Evolutionary conservation across 768 basidiomycete genomes (phyloP), one percentile per base, ranked within the genome.

Genomic region (Sistotremastrum suecicum): DNA sequence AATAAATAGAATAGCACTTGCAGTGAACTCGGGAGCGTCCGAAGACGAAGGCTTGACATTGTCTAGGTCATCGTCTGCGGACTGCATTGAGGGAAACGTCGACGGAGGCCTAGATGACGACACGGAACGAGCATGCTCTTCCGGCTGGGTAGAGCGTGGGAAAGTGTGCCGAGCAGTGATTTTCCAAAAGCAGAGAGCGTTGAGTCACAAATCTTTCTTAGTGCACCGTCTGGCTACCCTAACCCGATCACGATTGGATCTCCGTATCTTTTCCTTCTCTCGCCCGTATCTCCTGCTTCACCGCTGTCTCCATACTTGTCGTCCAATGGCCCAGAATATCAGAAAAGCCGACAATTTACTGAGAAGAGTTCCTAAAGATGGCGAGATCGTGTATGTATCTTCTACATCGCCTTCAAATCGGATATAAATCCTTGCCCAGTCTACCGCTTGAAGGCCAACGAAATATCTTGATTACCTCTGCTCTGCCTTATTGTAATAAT

Each of bases 401-500:
- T 42, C 31, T 45, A 35, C 7, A 20, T 8, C 37, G 46, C 34
- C 36, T 51, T 11, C 37, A 42, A 39, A 37, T 48, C 42, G 10
- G 20, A 41, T 42, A 39, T 44, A 45, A 28, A 47, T 12, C 43
- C 35, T 39, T 31, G 34, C 32, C 29, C 44, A 83, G 80, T 42
- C 60, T 82, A 37, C 95, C 95, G 7, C 80, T 82, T 61, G 72
- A 80, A 39, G 94, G 92, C 40, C 82, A 91, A 63, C 69, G 70
- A 46, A 99, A 98, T 58, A 68, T 92, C 38, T 68, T 99, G 31
- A 80, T 99, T 53, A 97, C 95, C 7, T 95, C 90, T 51, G 92
- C 95, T 35, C 66, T 99, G 46, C 95, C 95, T 1, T 91, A 91
- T 58, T 90, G 89, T 62, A 97, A 97, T 62, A 97, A 97, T 56